These are phyloP conservation scores for Cordyceps pruinosa DNA, from an alignment of 2,329 filamentous ascomycete genomes.

Conservation along the genomic window DNA sequence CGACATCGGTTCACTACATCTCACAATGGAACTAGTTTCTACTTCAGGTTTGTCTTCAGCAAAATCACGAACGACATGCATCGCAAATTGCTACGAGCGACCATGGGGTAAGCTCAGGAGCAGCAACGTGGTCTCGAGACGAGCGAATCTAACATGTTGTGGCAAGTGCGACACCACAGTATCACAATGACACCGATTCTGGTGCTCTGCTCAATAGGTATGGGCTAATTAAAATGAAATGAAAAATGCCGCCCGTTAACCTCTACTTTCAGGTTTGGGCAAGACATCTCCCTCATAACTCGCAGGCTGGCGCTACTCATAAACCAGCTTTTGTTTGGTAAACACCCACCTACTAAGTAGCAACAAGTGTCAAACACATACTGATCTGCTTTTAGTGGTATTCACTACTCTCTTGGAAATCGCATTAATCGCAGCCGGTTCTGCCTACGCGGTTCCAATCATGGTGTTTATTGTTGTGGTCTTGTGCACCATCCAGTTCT, in stretches of 20 bases:
- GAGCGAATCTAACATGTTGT: background rate
- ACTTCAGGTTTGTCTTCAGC: background rate
- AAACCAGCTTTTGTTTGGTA: slow-evolving; percentile 11
- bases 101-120: background rate
- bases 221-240: background rate
- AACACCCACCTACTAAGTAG: too few relatives aligned
- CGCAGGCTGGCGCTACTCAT: background rate
- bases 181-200: background rate
- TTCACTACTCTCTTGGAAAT: slow-evolving; percentile 18
- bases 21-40: background rate
- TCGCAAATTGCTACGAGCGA: background rate
- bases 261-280: background rate
- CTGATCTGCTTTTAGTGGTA: slow-evolving; percentile 21
- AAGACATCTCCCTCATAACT: slow-evolving; percentile 4
- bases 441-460: slow-evolving; percentile 18
- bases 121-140: background rate
- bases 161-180: background rate
- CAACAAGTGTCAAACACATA: slow-evolving; percentile 28
- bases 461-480: slow-evolving; percentile 29
- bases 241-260: background rate
- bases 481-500: slow-evolving; percentile 17
- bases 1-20: background rate
- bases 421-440: slow-evolving; percentile 20
- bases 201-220: background rate
- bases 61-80: background rate